Conservation (phyloP, 2,329 filamentous ascomycete species). For the Allantophomopsis lycopodina region DNA sequence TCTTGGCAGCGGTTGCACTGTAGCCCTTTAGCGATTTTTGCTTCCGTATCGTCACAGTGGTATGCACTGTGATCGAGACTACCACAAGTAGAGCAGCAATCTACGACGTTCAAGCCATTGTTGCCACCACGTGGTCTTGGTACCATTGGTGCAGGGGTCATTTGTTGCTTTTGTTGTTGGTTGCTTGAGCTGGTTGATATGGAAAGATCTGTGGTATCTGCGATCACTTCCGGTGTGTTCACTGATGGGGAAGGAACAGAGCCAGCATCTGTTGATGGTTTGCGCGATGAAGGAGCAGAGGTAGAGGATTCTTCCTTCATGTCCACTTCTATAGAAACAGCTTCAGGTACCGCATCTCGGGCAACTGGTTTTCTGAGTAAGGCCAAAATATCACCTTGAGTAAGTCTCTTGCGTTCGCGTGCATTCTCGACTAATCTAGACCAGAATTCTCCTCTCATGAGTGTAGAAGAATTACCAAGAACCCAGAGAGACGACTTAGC, state of each 20-base stretch:
- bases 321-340: no score
- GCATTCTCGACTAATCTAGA: conserved; percentile 74
- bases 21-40: not conserved
- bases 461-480: conserved; percentile 76
- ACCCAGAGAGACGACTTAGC: conserved; percentile 97
- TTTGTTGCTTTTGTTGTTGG: no score
- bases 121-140: not conserved
- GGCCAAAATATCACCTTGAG: conserved; percentile 44
- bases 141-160: no score
- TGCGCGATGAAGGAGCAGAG: no score
- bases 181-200: no score
- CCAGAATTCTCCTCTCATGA: conserved; percentile 87
- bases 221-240: no score
- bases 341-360: not conserved
- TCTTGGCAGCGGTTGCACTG: not conserved
- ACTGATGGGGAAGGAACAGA: no score
- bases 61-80: not conserved
- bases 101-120: not conserved
- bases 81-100: not conserved
- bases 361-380: conserved; percentile 34
- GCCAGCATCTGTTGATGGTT: no score
- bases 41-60: not conserved
- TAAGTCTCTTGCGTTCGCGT: conserved; percentile 60
- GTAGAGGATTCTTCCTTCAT: no score
- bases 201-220: no score